Conservation (phyloP, 805 yeast genomes). For the Schwanniomyces occidentalis region DNA sequence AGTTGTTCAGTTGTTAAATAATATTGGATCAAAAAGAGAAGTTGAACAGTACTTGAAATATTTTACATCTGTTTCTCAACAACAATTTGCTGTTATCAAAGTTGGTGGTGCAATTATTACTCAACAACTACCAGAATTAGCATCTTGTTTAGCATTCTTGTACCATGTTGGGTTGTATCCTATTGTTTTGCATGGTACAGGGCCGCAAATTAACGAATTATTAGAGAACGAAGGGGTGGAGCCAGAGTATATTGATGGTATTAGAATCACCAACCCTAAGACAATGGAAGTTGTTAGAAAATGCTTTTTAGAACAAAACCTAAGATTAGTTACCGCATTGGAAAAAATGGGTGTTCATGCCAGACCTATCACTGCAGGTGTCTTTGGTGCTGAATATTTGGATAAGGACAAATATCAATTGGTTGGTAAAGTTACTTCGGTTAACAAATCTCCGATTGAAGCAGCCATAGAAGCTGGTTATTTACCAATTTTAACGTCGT, state of each 20-base stretch:
- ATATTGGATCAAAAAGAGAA: slow-evolving; percentile 95
- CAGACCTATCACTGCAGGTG: slow-evolving; percentile 98
- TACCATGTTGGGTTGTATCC: slow-evolving; percentile 98
- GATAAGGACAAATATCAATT: slow-evolving; percentile 88
- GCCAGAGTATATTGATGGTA: slow-evolving; percentile 95
- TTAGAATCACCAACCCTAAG: slow-evolving; percentile 89
- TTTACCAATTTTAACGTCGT: slow-evolving; percentile 90
- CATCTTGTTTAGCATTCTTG: slow-evolving; percentile 91
- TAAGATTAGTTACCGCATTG: slow-evolving; percentile 90
- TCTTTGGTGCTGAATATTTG: slow-evolving; percentile 87
- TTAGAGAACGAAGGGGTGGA: slow-evolving; percentile 92
- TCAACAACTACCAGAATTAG: slow-evolving; percentile 88
- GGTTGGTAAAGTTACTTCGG: slow-evolving; percentile 87
- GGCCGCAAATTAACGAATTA: slow-evolving; percentile 96
- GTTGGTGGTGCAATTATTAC: slow-evolving; percentile 99
- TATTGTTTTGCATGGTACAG: slow-evolving; percentile 96
- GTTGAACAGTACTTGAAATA: slow-evolving; percentile 97
- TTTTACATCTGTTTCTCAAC: slow-evolving; percentile 93
- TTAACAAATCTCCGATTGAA: slow-evolving; percentile 82
- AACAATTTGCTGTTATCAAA: slow-evolving; percentile 96
- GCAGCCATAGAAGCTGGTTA: slow-evolving; percentile 96
- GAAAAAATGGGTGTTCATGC: slow-evolving; percentile 98
- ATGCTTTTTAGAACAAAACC: slow-evolving; percentile 93
- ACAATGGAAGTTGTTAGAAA: slow-evolving; percentile 96
- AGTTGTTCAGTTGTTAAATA: slow-evolving; percentile 90